Base-by-base conservation (phyloP, 768 basidiomycete genomes). In the Leucosporidium scottii region DNA sequence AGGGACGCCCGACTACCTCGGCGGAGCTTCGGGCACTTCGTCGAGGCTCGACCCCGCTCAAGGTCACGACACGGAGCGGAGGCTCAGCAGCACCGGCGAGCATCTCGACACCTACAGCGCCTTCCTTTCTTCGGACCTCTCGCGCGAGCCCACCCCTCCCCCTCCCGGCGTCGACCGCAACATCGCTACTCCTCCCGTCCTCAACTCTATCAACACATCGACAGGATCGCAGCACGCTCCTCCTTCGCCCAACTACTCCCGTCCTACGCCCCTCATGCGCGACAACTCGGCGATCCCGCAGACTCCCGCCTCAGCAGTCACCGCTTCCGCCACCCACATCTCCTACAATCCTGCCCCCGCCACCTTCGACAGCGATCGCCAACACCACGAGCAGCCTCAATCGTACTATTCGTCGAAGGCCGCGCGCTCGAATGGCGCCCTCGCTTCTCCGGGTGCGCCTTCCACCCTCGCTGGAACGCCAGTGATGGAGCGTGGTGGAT, bases 111-210 rank as follows among this genome's bases (percentile, higher is more conserved):
- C 64, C 28, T 68, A 68, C 48, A 47, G 27, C 6, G 60, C 55
- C 3, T 71, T 39, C 66, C 63, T 67, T 61, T 28, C 53, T 0
- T 65, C 66, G 21, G 70, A 68, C 62, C 57, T 67, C 20, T 51
- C 70, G 10, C 57, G 64, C 5, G 66, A 68, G 57, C 51, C 48
- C 18, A 66, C 65, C 5, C 64, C 64, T 39, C 68, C 68, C 30
- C 64, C 61, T 23, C 57, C 60, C 10, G 51, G n/a, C 20, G 28
- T 44, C 36, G 23, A 12, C 31, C 5, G 27, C 18, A 18, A 25
- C 54, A 28, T 9, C 54, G n/a, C 28, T 9, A 25, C 44, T 6
- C 25, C 59, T 28, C 44, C 44, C 59, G 25, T 27, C 17, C 5
- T 49, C 39, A 18, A 62, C 30, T 39, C 23, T 39, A 39, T 34